These are phyloP conservation scores for Phalaenopsis aphrodite DNA, from an alignment of 106 monocot species.

Conservation along the genomic window DNA sequence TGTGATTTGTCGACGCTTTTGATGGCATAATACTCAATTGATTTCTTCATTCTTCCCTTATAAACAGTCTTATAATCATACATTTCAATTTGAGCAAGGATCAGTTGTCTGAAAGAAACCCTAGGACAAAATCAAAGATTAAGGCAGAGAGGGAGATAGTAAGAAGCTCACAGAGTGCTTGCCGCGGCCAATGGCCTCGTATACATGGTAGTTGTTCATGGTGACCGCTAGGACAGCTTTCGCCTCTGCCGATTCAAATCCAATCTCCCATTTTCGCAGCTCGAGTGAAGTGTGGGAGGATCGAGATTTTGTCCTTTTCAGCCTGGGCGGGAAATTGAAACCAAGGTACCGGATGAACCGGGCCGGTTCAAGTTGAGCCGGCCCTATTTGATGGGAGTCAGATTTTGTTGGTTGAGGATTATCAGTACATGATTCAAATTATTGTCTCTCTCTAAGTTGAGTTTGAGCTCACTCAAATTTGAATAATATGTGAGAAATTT, in stretches of 20 bases:
- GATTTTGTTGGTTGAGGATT: too few relatives aligned
- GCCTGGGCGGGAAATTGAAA: neutral
- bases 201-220: slow-evolving; percentile 98
- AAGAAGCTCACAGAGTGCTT: slow-evolving; percentile 72
- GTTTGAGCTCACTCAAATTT: too few relatives aligned
- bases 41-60: slow-evolving; percentile 96
- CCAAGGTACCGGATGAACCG: neutral
- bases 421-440: too few relatives aligned
- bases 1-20: slow-evolving; percentile 98
- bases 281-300: neutral
- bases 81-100: neutral
- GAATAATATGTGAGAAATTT: too few relatives aligned
- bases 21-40: slow-evolving; percentile 88
- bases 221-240: neutral
- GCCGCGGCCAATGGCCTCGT: slow-evolving; percentile 90
- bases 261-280: neutral
- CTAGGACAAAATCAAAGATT: neutral
- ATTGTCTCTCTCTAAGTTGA: too few relatives aligned
- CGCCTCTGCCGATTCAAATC: neutral
- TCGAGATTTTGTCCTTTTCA: neutral
- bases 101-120: neutral
- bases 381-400: too few relatives aligned
- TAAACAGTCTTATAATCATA: slow-evolving; percentile 51
- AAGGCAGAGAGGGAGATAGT: too few relatives aligned
- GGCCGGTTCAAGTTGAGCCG: too few relatives aligned